A percentile compares a stretch with the other conserved stretches of the same genome.
Evolutionary conservation across 108 stramenopile genomes (phyloP).

Genomic region (Hondaea fermentalgiana): DNA sequence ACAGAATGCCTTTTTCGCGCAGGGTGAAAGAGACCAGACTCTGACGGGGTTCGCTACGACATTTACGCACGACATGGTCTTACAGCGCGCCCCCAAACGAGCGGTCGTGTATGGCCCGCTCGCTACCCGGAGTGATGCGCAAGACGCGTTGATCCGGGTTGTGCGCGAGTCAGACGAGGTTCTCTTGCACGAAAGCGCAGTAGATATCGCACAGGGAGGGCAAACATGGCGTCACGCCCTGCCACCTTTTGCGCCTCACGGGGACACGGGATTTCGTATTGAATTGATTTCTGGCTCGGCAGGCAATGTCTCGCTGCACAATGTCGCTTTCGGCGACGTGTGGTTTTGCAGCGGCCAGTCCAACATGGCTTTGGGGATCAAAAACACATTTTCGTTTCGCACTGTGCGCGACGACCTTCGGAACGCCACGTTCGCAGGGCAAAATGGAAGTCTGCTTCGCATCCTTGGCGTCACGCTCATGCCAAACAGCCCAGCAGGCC

Average conservation of each 20-base stretch:
- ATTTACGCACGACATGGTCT: background rate
- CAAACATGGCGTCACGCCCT: background rate
- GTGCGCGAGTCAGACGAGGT: background rate
- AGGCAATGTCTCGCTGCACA: background rate
- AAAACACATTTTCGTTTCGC: background rate
- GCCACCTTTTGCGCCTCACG: background rate
- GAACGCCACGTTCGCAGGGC: background rate
- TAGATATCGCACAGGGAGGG: background rate
- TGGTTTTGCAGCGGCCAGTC: conserved; percentile 28
- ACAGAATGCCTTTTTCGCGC: too few species aligned
- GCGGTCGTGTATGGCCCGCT: background rate
- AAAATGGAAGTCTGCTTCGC: background rate
- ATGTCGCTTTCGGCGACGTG: conserved; percentile 26
- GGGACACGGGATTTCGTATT: background rate
- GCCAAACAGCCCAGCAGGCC: too few species aligned
- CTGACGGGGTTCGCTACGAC: background rate
- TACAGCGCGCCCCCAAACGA: background rate
- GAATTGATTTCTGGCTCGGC: background rate
- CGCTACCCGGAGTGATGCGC: too few species aligned
- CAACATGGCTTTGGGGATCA: conserved; percentile 14
- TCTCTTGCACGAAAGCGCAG: background rate
- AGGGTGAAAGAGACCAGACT: too few species aligned
- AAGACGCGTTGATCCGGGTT: background rate
- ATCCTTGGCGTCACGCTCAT: background rate
- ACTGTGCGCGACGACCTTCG: background rate